Evolutionary conservation across 176 grass and related monocot species (phyloP).

Genomic region (Olyra latifolia): DNA sequence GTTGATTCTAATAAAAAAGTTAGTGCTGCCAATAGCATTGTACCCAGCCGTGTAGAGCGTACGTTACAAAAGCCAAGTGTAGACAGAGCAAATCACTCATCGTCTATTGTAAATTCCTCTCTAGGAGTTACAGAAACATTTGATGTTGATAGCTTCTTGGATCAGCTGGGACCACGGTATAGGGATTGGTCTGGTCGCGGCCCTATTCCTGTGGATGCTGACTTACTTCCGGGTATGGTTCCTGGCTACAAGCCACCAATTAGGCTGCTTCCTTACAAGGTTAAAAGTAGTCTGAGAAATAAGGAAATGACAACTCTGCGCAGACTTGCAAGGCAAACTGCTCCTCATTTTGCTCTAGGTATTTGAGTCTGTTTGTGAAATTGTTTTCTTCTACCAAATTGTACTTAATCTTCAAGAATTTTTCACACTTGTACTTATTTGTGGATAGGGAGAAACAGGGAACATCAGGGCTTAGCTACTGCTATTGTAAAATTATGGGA

Average conservation of each 20-base stretch:
- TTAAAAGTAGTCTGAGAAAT: slow-evolving; percentile 58
- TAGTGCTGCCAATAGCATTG: not conserved
- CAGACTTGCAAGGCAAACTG: slow-evolving; percentile 78
- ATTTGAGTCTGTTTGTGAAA: slow-evolving; percentile 5
- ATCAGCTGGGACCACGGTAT: slow-evolving; percentile 83
- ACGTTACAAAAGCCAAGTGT: slow-evolving; percentile 21
- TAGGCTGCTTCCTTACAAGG: slow-evolving; percentile 77
- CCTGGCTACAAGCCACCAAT: slow-evolving; percentile 74
- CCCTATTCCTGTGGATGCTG: slow-evolving; percentile 90
- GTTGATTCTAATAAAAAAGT: slow-evolving; percentile 28
- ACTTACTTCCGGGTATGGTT: slow-evolving; percentile 76
- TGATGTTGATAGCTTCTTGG: slow-evolving; percentile 70
- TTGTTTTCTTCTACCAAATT: not conserved
- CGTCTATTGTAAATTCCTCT: slow-evolving; percentile 8
- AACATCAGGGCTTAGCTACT: slow-evolving; percentile 90
- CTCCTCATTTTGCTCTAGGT: slow-evolving; percentile 95
- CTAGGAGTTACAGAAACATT: slow-evolving; percentile 38
- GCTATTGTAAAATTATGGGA: slow-evolving; percentile 98
- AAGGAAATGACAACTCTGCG: slow-evolving; percentile 74
- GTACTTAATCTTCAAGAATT: not conserved
- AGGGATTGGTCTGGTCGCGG: slow-evolving; percentile 80
- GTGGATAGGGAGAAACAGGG: slow-evolving; percentile 81
- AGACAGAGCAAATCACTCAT: slow-evolving; percentile 5
- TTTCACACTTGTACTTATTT: slow-evolving; percentile 1
- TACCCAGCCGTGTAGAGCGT: not conserved